phyloP scores from a whole-genome alignment of 257 asterid species.

The Solanum tarijense region DNA sequence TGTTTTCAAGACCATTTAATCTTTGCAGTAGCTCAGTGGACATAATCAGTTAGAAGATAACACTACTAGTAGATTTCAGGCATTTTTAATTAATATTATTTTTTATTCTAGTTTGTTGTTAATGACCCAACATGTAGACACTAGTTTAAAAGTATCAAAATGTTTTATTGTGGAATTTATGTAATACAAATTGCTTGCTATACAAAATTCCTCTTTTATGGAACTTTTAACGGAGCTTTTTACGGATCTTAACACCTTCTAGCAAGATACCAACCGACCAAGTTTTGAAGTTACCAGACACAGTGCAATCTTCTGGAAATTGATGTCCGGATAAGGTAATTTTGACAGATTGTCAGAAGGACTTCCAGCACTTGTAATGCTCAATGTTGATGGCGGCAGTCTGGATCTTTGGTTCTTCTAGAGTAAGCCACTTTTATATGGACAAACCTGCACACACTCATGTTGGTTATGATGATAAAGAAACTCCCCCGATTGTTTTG shows the following conservation, averaged over 20 bases:
- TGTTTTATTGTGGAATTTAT: neutral
- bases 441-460: constrained; percentile 89
- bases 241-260: constrained; percentile 25
- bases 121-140: neutral
- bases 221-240: constrained; percentile 17
- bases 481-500: constrained; percentile 30
- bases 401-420: constrained; percentile 73
- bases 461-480: constrained; percentile 51
- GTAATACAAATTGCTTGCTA: neutral
- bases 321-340: neutral
- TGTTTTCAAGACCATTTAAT: neutral
- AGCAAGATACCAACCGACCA: constrained; percentile 61
- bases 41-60: neutral
- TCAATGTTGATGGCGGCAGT: constrained; percentile 52
- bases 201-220: neutral
- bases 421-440: constrained; percentile 50
- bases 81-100: neutral
- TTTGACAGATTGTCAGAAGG: constrained; percentile 1
- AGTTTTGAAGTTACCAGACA: constrained; percentile 85
- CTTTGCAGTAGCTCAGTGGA: neutral
- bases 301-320: neutral
- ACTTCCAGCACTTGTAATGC: constrained; percentile 58
- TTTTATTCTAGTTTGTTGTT: neutral
- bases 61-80: neutral
- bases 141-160: neutral